Conservation (phyloP, 2,329 filamentous ascomycete genomes). For the Colletotrichum paranaense region DNA sequence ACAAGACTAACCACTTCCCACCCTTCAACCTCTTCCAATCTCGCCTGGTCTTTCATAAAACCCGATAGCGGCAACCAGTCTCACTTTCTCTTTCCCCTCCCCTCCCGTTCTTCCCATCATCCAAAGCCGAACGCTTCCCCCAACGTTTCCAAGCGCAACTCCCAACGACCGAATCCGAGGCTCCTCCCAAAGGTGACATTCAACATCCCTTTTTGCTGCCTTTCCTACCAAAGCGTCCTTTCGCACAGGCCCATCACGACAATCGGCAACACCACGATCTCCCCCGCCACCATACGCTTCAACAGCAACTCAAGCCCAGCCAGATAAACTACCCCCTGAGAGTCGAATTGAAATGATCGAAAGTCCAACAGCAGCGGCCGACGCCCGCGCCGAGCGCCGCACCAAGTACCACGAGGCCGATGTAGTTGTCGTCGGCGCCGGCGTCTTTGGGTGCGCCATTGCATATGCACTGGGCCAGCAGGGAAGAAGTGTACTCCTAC, state of each 20-base stretch:
- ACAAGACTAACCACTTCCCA: slow-evolving; percentile 18
- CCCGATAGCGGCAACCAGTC: not conserved
- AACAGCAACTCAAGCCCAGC: slow-evolving; percentile 5
- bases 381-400: slow-evolving; percentile 59
- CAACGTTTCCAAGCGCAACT: slow-evolving; percentile 12
- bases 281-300: slow-evolving; percentile 14
- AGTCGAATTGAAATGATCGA: slow-evolving; percentile 41
- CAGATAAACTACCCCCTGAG: not conserved
- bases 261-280: slow-evolving; percentile 3
- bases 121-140: not conserved
- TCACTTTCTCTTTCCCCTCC: not conserved
- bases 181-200: not conserved
- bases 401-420: slow-evolving; percentile 75
- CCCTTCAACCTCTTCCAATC: slow-evolving; percentile 7
- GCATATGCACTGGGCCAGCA: slow-evolving; percentile 89
- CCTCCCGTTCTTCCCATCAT: not conserved
- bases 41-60: slow-evolving; percentile 10
- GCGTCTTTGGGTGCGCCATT: slow-evolving; percentile 87
- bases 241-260: not conserved
- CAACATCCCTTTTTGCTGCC: not conserved
- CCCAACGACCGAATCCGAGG: slow-evolving; percentile 15
- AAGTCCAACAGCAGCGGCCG: slow-evolving; percentile 47
- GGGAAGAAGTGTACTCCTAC: slow-evolving; percentile 88
- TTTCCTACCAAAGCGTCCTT: slow-evolving; percentile 10
- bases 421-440: slow-evolving; percentile 91